Evolutionary conservation across 1,284 basidiomycete species (phyloP).

Genomic region (Phaffia rhodozyma): DNA sequence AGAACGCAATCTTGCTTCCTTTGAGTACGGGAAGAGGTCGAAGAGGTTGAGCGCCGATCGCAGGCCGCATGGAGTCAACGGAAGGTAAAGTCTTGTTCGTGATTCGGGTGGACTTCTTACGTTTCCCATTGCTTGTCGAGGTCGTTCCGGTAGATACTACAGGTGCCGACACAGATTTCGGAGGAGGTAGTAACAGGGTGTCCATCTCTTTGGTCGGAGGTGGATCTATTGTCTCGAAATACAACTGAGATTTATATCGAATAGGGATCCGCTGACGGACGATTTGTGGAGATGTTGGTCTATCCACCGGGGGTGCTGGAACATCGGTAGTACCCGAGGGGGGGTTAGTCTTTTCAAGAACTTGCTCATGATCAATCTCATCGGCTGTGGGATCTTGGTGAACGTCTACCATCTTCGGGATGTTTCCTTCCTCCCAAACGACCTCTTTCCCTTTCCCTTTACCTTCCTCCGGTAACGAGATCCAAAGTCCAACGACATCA

Average conservation of each 20-base stretch:
- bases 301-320: background rate
- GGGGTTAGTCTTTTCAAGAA: background rate
- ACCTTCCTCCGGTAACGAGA: conserved; percentile 38
- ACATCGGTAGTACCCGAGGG: background rate
- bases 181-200: conserved; percentile 52
- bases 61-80: conserved; percentile 16
- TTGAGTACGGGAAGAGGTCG: conserved; percentile 58
- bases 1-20: conserved; percentile 74
- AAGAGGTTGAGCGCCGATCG: conserved; percentile 36
- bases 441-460: conserved; percentile 6
- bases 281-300: conserved; percentile 31
- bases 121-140: conserved; percentile 40
- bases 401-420: no score
- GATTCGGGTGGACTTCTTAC: conserved; percentile 39
- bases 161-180: conserved; percentile 11
- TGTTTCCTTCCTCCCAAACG: no score
- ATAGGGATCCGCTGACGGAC: conserved; percentile 81
- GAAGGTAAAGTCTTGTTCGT: conserved; percentile 42
- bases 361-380: no score
- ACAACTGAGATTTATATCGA: conserved; percentile 88
- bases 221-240: conserved; percentile 92
- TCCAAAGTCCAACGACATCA: conserved; percentile 87
- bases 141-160: conserved; percentile 22
- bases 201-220: conserved; percentile 87
- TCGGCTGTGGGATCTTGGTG: no score